Percentiles rank a stretch among this genome's conserved stretches.
Evolutionary conservation across 2,329 filamentous ascomycete genomes (phyloP).

Genomic region (Keithomyces neogunnii): DNA sequence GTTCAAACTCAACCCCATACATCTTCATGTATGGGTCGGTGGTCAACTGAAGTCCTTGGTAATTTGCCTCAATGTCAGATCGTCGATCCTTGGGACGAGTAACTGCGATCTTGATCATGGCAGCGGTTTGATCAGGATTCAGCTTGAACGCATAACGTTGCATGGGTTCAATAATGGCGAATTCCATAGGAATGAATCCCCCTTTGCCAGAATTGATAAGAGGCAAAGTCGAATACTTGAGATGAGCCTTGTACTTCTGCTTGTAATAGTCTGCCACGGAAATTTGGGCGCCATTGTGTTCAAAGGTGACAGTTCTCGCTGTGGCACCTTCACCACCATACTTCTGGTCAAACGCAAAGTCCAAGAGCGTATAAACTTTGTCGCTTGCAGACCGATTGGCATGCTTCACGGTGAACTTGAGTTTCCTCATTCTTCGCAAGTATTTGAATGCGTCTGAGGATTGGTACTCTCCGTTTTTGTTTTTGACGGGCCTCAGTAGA

Average conservation of each 20-base stretch:
- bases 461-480: conserved; percentile 15
- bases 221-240: conserved; percentile 42
- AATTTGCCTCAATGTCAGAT: conserved; percentile 45
- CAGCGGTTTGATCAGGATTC: conserved; percentile 55
- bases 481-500: conserved; percentile 26
- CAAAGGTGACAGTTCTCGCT: conserved; percentile 47
- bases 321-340: conserved; percentile 37
- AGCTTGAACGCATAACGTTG: conserved; percentile 59
- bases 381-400: conserved; percentile 31
- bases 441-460: conserved; percentile 45
- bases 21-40: conserved; percentile 62
- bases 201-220: conserved; percentile 48
- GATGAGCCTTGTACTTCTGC: conserved; percentile 41
- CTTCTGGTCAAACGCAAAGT: conserved; percentile 38
- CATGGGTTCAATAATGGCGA: conserved; percentile 42
- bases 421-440: conserved; percentile 43
- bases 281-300: conserved; percentile 35
- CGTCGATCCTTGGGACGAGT: conserved; percentile 64
- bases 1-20: conserved; percentile 66
- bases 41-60: conserved; percentile 56
- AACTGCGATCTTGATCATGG: conserved; percentile 93
- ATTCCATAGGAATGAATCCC: conserved; percentile 53
- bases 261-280: conserved; percentile 47
- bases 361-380: conserved; percentile 44
- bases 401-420: conserved; percentile 50